Base-by-base conservation (phyloP, 1,284 basidiomycete genomes). In the Flammula alnicola region DNA sequence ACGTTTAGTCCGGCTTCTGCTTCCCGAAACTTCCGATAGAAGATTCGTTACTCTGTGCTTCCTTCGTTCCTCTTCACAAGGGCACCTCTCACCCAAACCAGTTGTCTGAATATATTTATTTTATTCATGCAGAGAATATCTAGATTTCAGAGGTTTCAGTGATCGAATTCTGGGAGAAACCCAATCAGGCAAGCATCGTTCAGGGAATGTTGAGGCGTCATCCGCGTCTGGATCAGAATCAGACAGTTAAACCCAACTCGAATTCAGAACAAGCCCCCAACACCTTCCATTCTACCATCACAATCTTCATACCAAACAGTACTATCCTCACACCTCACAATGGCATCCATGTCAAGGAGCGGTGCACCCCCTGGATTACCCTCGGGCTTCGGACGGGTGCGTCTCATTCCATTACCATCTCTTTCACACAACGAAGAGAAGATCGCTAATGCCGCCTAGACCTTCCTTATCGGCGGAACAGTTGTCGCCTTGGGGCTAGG, bases 401-500 rank as follows among this genome's bases (percentile, higher is more conserved):
- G 46, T 27, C 39, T 26, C 25, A 5, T 35, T 42, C 19, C 11
- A 20, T 19, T 8, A 7, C 7, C 19, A 3, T 2, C 10, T 11
- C 8, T 29, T 11, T 1, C n/a, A 17, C 19, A 9, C 10, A 26
- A 14, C 17, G 10, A 26, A 3, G 7, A 2, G 36, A 17, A 26
- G n/a, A 11, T 35, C 32, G 33, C 25, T 31, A 17, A 30, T 46
- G 6, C 44, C n/a, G n/a, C n/a, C n/a, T n/a, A 65, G 63, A 50
- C 60, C 8, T 53, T 64, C 29, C 44, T 63, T 20, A 36, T 61
- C 22, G 59, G 58, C 14, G 63, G 63, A 10, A 42, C 59, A 7
- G 16, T 56, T 9, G 60, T 63, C 19, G 51, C 56, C 4, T 50
- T 49, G 0, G 48, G 49, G 1, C 42, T 67, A 9, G 48, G 53